Percentiles rank a stretch among this genome's conserved stretches.
These are phyloP conservation scores for Pseudogymnoascus sp. DNA, from an alignment of 2,329 filamentous ascomycete species.

Conservation along the genomic window DNA sequence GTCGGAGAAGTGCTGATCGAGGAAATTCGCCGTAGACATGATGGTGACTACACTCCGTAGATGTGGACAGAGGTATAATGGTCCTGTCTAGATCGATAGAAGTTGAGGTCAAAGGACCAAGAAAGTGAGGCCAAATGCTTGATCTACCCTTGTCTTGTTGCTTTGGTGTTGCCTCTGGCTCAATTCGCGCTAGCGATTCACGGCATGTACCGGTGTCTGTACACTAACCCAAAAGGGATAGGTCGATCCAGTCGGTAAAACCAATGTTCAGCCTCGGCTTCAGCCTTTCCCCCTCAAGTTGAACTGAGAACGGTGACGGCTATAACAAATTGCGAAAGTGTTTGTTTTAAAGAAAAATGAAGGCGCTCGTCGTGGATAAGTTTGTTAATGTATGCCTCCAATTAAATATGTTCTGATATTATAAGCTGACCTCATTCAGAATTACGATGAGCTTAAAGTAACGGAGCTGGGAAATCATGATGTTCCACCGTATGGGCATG, in stretches of 20 bases:
- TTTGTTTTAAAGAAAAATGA: constrained; percentile 25
- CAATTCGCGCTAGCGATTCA: constrained; percentile 1
- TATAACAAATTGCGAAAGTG: neutral
- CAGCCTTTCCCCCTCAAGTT: constrained; percentile 6
- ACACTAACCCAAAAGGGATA: neutral
- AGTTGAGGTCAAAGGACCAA: constrained; percentile 7
- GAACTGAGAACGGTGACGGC: neutral
- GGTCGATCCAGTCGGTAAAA: neutral
- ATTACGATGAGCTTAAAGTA: constrained; percentile 26
- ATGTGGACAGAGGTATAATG: constrained; percentile 1
- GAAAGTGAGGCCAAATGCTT: constrained; percentile 7
- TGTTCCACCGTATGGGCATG: constrained; percentile 28
- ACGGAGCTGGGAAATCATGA: constrained; percentile 28
- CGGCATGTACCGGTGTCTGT: neutral
- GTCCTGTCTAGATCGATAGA: constrained; percentile 2
- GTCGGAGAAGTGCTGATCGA: constrained; percentile 37
- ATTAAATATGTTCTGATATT: constrained; percentile 9
- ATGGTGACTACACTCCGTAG: neutral
- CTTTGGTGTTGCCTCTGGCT: constrained; percentile 8
- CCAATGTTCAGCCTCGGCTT: constrained; percentile 7
- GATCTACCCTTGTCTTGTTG: constrained; percentile 5
- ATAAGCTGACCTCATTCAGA: constrained; percentile 18
- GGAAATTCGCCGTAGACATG: constrained; percentile 10
- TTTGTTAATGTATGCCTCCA: constrained; percentile 27
- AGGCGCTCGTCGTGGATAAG: constrained; percentile 32